Conservation (phyloP, 1,284 basidiomycete species). For the Pseudomicrostroma phylloplanum region DNA sequence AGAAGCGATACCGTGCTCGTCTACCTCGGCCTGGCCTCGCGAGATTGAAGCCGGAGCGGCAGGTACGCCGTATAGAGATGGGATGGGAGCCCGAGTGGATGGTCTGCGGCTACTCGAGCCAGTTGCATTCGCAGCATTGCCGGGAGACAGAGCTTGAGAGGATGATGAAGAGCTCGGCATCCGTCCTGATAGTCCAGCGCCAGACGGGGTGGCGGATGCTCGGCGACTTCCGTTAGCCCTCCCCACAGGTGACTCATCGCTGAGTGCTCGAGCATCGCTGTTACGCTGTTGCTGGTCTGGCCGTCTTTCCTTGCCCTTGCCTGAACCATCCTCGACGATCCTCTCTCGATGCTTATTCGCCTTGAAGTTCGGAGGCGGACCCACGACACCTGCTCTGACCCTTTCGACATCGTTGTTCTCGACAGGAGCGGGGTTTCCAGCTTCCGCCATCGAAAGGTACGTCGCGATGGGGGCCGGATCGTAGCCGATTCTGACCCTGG, state of each 20-base stretch:
- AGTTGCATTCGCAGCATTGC: not conserved
- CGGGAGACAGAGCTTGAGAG: not conserved
- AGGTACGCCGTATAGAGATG: not conserved
- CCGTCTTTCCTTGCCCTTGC: constrained; percentile 15
- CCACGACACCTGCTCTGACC: constrained; percentile 40
- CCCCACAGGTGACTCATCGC: not conserved
- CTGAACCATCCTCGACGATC: not conserved
- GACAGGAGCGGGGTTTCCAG: constrained; percentile 32
- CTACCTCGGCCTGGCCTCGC: not conserved
- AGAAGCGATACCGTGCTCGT: not conserved
- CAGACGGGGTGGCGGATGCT: not conserved
- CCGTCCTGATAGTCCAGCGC: not conserved
- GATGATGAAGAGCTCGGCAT: not conserved
- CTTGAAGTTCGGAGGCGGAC: constrained; percentile 25
- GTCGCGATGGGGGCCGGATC: constrained; percentile 31
- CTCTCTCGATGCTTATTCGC: constrained; percentile 1
- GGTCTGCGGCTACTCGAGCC: not conserved
- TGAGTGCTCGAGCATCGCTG: not conserved
- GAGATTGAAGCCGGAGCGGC: not conserved
- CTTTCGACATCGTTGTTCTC: constrained; percentile 44
- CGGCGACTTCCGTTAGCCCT: not conserved
- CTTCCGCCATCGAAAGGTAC: constrained; percentile 31
- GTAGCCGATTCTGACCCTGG: constrained; percentile 30
- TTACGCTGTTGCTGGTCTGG: no score
- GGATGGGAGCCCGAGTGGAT: no score